Evolutionary conservation across 306 rosid genomes (phyloP).

Genomic region (Lathyrus tuberosus): DNA sequence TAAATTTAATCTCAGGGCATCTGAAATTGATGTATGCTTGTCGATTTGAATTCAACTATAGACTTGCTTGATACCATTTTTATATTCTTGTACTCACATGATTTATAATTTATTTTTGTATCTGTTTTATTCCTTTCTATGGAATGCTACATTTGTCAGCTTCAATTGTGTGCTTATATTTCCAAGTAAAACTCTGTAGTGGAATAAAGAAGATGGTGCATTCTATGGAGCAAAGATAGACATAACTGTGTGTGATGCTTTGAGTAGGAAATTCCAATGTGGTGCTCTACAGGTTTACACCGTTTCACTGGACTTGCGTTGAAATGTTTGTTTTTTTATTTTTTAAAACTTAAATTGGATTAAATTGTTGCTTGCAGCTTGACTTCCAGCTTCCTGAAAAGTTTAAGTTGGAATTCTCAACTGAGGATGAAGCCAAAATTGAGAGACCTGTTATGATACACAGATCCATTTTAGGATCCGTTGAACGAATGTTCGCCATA

Average conservation of each 20-base stretch:
- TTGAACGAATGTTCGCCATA: constrained; percentile 86
- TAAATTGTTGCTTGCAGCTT: constrained; percentile 1
- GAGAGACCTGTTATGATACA: constrained; percentile 93
- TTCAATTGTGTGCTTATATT: constrained; percentile 37
- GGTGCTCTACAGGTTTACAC: constrained; percentile 71
- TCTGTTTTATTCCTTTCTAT: too few relatives aligned
- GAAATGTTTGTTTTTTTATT: too few relatives aligned
- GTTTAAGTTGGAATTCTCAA: constrained; percentile 67
- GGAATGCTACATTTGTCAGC: too few relatives aligned
- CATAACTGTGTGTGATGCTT: constrained; percentile 84
- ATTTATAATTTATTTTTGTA: too few relatives aligned
- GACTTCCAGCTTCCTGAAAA: constrained; percentile 1
- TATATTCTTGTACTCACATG: too few relatives aligned
- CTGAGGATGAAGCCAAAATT: constrained; percentile 89
- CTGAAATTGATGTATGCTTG: too few relatives aligned
- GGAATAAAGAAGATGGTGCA: constrained; percentile 86
- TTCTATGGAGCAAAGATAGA: constrained; percentile 93
- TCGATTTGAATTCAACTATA: too few relatives aligned
- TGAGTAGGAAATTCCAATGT: too few relatives aligned
- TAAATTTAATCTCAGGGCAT: too few relatives aligned
- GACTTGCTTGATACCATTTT: too few relatives aligned
- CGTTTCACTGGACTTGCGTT: neutral
- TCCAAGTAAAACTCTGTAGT: constrained; percentile 50
- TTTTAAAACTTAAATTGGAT: neutral
- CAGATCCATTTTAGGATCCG: constrained; percentile 87